Conservation (phyloP, 768 basidiomycete species). For the Mycena polygramma region DNA sequence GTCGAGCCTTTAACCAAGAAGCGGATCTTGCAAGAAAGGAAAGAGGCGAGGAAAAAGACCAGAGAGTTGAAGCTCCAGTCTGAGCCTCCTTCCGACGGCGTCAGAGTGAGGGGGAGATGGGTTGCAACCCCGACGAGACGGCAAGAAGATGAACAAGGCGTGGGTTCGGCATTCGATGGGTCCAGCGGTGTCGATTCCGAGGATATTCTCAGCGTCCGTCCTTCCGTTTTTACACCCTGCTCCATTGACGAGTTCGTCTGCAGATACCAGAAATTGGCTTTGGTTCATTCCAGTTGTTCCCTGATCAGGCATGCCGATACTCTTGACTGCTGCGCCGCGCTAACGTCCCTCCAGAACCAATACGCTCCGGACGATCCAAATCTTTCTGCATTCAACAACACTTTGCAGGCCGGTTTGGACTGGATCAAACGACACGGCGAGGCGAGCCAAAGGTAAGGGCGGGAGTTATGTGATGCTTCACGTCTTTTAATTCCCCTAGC, state of each 20-base stretch:
- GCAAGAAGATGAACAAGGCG: slow-evolving; percentile 51
- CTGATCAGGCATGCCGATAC: slow-evolving; percentile 59
- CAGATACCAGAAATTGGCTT: slow-evolving; percentile 69
- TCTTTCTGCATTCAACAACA: slow-evolving; percentile 65
- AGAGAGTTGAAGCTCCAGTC: slow-evolving; percentile 52
- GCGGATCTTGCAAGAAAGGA: slow-evolving; percentile 62
- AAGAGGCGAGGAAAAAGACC: slow-evolving; percentile 60
- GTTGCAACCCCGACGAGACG: slow-evolving; percentile 63
- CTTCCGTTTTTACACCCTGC: neutral
- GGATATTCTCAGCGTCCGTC: slow-evolving; percentile 61
- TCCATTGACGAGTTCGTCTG: neutral
- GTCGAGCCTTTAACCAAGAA: slow-evolving; percentile 58
- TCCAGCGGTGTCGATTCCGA: slow-evolving; percentile 76
- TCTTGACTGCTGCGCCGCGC: no score
- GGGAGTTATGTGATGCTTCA: slow-evolving; percentile 19
- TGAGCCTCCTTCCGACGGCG: slow-evolving; percentile 51
- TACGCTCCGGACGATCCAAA: slow-evolving; percentile 65
- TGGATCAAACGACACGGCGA: slow-evolving; percentile 70
- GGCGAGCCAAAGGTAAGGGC: slow-evolving; percentile 56
- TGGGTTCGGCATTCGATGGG: slow-evolving; percentile 55
- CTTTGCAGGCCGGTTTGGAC: slow-evolving; percentile 60
- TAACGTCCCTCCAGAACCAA: slow-evolving; percentile 42
- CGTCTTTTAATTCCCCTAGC: slow-evolving; percentile 48
- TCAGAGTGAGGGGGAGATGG: slow-evolving; percentile 73
- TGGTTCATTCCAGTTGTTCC: slow-evolving; percentile 74